These are phyloP conservation scores for Arthrobotrys iridis DNA, from an alignment of 2,329 filamentous ascomycete genomes.

Conservation along the genomic window DNA sequence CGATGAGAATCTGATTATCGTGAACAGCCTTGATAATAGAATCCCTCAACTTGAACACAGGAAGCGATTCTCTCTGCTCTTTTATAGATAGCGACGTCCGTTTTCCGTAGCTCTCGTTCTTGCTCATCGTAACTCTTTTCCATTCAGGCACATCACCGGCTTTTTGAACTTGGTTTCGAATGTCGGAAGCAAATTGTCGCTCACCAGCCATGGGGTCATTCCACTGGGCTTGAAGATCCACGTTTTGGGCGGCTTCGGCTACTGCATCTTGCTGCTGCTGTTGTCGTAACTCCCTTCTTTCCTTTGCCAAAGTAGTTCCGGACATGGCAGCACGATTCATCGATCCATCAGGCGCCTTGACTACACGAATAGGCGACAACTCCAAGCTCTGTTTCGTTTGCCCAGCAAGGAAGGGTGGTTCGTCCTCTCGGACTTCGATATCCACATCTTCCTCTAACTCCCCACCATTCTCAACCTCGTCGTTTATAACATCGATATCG, in stretches of 20 bases:
- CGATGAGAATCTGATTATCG: slow-evolving; percentile 90
- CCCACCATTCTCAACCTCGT: slow-evolving; percentile 83
- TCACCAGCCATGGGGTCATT: slow-evolving; percentile 93
- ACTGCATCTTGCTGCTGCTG: slow-evolving; percentile 83
- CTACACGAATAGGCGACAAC: slow-evolving; percentile 91
- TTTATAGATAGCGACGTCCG: slow-evolving; percentile 92
- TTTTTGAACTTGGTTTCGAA: slow-evolving; percentile 72
- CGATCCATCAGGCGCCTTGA: slow-evolving; percentile 98
- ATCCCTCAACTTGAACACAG: slow-evolving; percentile 86
- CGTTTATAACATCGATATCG: slow-evolving; percentile 92
- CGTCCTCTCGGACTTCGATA: slow-evolving; percentile 95
- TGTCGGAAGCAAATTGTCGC: slow-evolving; percentile 86
- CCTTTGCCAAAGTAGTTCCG: slow-evolving; percentile 85
- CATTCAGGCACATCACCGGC: slow-evolving; percentile 84
- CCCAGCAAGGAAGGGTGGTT: slow-evolving; percentile 92
- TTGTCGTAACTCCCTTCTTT: slow-evolving; percentile 86
- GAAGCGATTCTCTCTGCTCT: slow-evolving; percentile 87
- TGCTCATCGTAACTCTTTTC: slow-evolving; percentile 83
- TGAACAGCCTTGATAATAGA: slow-evolving; percentile 87
- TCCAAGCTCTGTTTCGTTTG: slow-evolving; percentile 97
- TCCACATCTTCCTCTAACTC: slow-evolving; percentile 93
- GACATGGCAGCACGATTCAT: slow-evolving; percentile 97
- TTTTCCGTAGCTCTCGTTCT: slow-evolving; percentile 83
- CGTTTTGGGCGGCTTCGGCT: slow-evolving; percentile 77
- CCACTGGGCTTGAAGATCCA: slow-evolving; percentile 91